Evolutionary conservation across 1,284 basidiomycete genomes (phyloP), one percentile per base, ranked within the genome.

Genomic region (Moesziomyces antarcticus): DNA sequence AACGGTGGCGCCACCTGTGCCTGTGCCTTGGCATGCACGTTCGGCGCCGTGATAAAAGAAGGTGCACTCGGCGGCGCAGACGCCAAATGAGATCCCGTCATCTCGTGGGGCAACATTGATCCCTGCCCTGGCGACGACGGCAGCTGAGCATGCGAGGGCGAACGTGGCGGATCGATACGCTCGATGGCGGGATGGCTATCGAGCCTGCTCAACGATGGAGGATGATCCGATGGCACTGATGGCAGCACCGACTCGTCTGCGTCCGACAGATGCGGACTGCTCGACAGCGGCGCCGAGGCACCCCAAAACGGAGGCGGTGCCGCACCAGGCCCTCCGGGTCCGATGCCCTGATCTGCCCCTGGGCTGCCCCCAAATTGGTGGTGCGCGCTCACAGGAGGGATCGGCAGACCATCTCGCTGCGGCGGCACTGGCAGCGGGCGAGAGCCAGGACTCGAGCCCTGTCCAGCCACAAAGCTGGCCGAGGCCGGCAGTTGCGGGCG

Each of bases 31-130:
- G 52, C 51, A 46, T 66, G n/a, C 52, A 58, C 48, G 21, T 53
- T 68, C 20, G 67, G 35, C 21, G 55, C 50, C 30, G 61, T 56
- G 24, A 76, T 76, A 0, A 82, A 72, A 25, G 81, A 71, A 92
- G 86, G 83, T 33, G 79, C 85, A 7, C 83, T 87, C n/a, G 88
- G 84, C 79, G 20, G 87, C 88, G 40, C 89, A 87, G 41, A 88
- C 90, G 33, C 33, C 24, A 50, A 30, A 27, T 43, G 55, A 25
- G 59, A 35, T n/a, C 59, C 18, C 11, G 13, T 20, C 48, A 41
- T 35, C 24, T 13, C 42, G 22, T 50, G 44, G 8, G 45, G 22
- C 14, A 30, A 9, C 35, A 21, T 30, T 11, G 43, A 52, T 6
- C 24, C 43, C 14, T 42, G 42, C 4, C 53, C 44, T 20, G 53